A percentile compares a stretch with the other conserved stretches of the same genome.
Conservation (phyloP, 2,329 filamentous ascomycete genomes). For the Colletotrichum destructivum region DNA sequence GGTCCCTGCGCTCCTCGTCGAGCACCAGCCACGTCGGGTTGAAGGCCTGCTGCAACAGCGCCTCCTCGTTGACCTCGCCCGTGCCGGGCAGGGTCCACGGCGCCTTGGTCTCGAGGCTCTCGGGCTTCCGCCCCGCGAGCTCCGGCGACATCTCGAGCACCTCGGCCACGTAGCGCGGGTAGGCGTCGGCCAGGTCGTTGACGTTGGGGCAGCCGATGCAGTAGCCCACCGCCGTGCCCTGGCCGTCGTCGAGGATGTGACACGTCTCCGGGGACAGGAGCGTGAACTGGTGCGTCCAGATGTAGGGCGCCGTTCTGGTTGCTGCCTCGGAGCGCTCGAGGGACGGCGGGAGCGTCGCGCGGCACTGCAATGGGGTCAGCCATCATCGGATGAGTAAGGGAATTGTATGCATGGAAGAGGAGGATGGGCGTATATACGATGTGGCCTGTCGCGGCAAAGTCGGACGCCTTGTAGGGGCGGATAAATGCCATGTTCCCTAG, state of each 20-base stretch:
- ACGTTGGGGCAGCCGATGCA: constrained; percentile 64
- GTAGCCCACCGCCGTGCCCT: constrained; percentile 63
- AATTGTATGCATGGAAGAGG: background rate
- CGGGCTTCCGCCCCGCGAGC: constrained; percentile 42
- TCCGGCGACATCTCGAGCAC: constrained; percentile 52
- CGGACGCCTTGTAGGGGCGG: constrained; percentile 55
- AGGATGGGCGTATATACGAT: constrained; percentile 54
- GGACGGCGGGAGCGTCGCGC: constrained; percentile 62
- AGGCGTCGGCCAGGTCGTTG: constrained; percentile 54
- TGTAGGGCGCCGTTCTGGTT: constrained; percentile 59
- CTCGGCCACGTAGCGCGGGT: constrained; percentile 55
- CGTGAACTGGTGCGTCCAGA: constrained; percentile 68
- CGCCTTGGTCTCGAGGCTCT: constrained; percentile 49
- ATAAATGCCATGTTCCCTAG: constrained; percentile 61
- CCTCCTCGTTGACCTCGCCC: constrained; percentile 49
- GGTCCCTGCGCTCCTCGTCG: constrained; percentile 51
- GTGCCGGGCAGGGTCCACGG: constrained; percentile 49
- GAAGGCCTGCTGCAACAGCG: constrained; percentile 60
- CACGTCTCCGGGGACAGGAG: constrained; percentile 60
- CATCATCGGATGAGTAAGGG: too few relatives aligned
- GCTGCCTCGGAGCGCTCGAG: constrained; percentile 54
- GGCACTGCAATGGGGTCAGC: constrained; percentile 55
- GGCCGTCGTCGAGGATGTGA: constrained; percentile 65
- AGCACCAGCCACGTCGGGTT: constrained; percentile 58
- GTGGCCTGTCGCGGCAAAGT: constrained; percentile 58